phyloP scores from a whole-genome alignment of 2,329 filamentous ascomycete species.

The Diaporthe destruens region DNA sequence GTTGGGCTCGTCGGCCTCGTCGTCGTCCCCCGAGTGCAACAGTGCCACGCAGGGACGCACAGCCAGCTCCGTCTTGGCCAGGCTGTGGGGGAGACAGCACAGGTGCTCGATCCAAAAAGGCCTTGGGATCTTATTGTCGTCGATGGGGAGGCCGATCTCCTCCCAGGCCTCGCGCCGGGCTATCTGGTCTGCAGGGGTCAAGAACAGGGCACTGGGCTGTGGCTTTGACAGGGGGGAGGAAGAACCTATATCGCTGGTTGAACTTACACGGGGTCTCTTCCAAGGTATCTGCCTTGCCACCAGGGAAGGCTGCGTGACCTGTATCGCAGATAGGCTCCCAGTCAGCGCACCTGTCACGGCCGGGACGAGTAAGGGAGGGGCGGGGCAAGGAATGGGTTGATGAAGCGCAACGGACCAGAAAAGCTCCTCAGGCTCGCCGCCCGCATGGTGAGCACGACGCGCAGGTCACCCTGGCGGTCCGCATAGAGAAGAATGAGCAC shows the following conservation, averaged over 20 bases:
- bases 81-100: conserved; percentile 82
- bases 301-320: conserved; percentile 86
- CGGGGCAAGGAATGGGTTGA: neutral
- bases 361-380: neutral
- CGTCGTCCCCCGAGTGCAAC: conserved; percentile 72
- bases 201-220: conserved; percentile 32
- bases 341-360: neutral
- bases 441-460: conserved; percentile 77
- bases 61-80: conserved; percentile 79
- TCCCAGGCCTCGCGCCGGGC: conserved; percentile 91
- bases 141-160: conserved; percentile 88
- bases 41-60: conserved; percentile 84
- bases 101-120: conserved; percentile 90
- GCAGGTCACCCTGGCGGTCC: conserved; percentile 82
- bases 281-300: conserved; percentile 75
- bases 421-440: conserved; percentile 73
- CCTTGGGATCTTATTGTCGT: conserved; percentile 75
- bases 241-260: neutral
- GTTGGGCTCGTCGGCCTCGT: conserved; percentile 31
- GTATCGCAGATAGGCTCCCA: neutral
- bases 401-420: conserved; percentile 63
- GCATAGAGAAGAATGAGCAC: conserved; percentile 91
- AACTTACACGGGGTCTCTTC: conserved; percentile 71
- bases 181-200: conserved; percentile 74
- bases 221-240: conserved; percentile 62